Evolutionary conservation across 257 asterid genomes (phyloP), one percentile per base, ranked within the genome.

Genomic region (Fraxinus pennsylvanica): DNA sequence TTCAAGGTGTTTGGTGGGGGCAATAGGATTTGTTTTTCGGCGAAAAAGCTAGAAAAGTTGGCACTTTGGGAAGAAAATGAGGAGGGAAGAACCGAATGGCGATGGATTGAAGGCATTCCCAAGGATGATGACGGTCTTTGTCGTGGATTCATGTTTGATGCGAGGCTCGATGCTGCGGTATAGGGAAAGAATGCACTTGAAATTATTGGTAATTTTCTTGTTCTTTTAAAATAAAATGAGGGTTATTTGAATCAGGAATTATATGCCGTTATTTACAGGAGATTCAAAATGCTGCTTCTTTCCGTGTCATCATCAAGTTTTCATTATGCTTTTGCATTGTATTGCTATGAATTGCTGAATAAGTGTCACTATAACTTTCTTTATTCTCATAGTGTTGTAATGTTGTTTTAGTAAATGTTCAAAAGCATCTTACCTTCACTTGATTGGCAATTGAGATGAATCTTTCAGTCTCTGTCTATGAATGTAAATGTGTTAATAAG

Each of bases 1-100:
- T 93, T 95, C 59, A 95, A 95, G 93, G 99, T 91, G 70, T 93
- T 95, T 84, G 99, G 99, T 14, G 98, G 98, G 1, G 94, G 94
- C 25, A 85, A 89, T 73, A 87, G 89, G 83, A 91, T 93, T 50
- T 93, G 99, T 66, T 95, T 95, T 68, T 95, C 97, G 0, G 98
- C 97, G 0, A 95, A 91, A 82, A 91, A 93, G 88, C 84, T 93
- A 6, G 92, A 93, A 78, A 89, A 83, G 80, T 82, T 95, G 88
- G 97, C 96, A 0, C 76, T 91, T 76, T 95, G 99, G 98, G 97
- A 89, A 82, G 96, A 89, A 67, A 74, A 76, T 19, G 91, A 80
- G 10, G 84, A 86, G 50, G 96, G 86, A 22, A 87, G 82, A 84
- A 79, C 80, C 0, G 92, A 84, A 79, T 95, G 99, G 99, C 81